Evolutionary conservation across 108 stramenopile genomes (phyloP), one percentile per base, ranked within the genome.

Genomic region (Epipyxis sp.): DNA sequence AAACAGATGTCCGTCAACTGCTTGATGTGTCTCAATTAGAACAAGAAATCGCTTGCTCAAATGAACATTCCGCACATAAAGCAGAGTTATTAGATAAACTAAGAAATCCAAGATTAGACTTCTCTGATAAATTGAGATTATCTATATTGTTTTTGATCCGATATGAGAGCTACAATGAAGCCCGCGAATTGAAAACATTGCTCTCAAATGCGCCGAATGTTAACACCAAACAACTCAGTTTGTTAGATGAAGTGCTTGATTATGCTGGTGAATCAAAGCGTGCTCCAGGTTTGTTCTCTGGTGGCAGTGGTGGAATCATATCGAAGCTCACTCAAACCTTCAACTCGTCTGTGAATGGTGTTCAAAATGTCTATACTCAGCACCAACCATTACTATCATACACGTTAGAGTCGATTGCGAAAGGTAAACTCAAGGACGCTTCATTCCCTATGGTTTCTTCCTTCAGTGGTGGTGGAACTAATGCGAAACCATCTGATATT

Each of bases 1-100:
- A 94, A 29, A 94, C 97, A 1, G 95, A 96, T 61, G 88, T 88
- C 16, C 94, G 93, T 78, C 87, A 83, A 40, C 76, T 99, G 42
- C 92, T 99, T 92, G 98, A 99, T 83, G 93, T 97, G 0, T 95
- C 95, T 41, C 92, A 94, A 80, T 93, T 98, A 76, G 98, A 99
- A 84, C 98, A 99, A 82, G 95, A 97, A 86, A 83, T 99, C 78
- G 96, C 97, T 10, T 96, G 96, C 79, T 80, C 88, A 10, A 93
- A 95, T 62, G 96, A 97, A 82, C 95, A 93, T 62, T 82, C 87
- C 16, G 81, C 88, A 6, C 98, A 98, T 80, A 86, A 94, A 83
- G 71, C 88, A 20, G 92, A 94, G 77, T 77, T 97, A 0, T 88
- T 95, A 91, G 86, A 89, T 69, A 95, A 95, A 74, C 79, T 99